Percentiles rank a stretch among this genome's conserved stretches.
Conservation (phyloP, 2,329 filamentous ascomycete species). For the Fusarium continuum region DNA sequence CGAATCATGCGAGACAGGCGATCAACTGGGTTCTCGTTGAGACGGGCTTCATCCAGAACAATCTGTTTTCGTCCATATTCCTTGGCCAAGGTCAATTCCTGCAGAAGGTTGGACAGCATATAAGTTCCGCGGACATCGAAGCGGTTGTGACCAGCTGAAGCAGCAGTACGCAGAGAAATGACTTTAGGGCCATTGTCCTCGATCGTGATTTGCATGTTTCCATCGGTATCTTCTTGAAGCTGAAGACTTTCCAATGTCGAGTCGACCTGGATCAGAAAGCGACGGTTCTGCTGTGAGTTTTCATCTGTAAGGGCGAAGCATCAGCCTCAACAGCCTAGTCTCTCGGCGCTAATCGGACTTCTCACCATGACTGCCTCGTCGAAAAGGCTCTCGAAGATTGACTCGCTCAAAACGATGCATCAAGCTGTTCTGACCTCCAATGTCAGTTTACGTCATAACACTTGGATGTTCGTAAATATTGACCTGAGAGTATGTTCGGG, state of each 20-base stretch:
- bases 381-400: conserved; percentile 63
- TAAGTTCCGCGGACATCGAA: conserved; percentile 96
- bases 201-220: conserved; percentile 97
- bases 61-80: conserved; percentile 90
- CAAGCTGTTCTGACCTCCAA: conserved; percentile 58
- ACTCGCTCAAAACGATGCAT: conserved; percentile 63
- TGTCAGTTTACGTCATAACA: conserved; percentile 42
- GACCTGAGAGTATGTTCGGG: conserved; percentile 67
- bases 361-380: conserved; percentile 68
- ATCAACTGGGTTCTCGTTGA: conserved; percentile 95
- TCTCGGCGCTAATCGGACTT: not conserved
- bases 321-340: conserved; percentile 5
- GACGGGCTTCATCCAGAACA: conserved; percentile 85
- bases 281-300: conserved; percentile 70
- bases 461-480: conserved; percentile 1
- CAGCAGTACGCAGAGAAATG: conserved; percentile 83
- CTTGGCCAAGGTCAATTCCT: conserved; percentile 92
- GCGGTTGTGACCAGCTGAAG: conserved; percentile 84
- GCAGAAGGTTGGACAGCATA: conserved; percentile 94
- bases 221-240: conserved; percentile 89
- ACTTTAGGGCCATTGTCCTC: conserved; percentile 95
- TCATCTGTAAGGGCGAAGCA: conserved; percentile 68
- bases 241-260: conserved; percentile 81
- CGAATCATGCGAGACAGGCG: conserved; percentile 86
- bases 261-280: conserved; percentile 88